Evolutionary conservation across 2,329 filamentous ascomycete genomes (phyloP).

Genomic region (Parascedosporium putredinis): DNA sequence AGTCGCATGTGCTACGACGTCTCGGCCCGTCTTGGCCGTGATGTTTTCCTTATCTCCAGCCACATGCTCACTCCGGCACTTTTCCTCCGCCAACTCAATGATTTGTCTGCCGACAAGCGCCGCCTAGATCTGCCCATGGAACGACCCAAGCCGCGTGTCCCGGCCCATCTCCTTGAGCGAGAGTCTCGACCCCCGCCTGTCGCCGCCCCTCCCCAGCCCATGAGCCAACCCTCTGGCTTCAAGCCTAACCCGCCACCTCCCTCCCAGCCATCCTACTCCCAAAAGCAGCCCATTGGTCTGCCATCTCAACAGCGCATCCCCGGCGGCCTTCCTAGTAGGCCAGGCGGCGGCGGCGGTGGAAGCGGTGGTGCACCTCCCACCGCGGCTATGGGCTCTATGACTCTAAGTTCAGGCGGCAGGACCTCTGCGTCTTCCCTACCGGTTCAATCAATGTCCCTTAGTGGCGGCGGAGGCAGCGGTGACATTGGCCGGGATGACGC

Average conservation of each 20-base stretch:
- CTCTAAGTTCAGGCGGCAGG: constrained; percentile 22
- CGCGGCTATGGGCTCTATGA: constrained; percentile 46
- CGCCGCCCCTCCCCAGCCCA: constrained; percentile 10
- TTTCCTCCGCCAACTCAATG: constrained; percentile 73
- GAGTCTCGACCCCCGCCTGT: constrained; percentile 10
- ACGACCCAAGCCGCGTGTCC: constrained; percentile 68
- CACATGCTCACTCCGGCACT: constrained; percentile 85
- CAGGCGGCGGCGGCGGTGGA: too few relatives aligned
- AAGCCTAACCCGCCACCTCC: too few relatives aligned
- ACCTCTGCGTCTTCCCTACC: constrained; percentile 12
- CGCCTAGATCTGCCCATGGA: constrained; percentile 74
- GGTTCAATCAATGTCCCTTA: constrained; percentile 4
- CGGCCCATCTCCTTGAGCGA: constrained; percentile 75
- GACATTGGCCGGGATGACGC: constrained; percentile 15
- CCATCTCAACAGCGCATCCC: constrained; percentile 12
- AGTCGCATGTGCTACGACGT: constrained; percentile 82
- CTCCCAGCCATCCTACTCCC: too few relatives aligned
- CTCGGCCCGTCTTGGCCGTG: constrained; percentile 59
- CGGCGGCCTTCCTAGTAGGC: constrained; percentile 26
- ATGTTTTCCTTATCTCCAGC: constrained; percentile 79
- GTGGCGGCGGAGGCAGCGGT: constrained; percentile 14
- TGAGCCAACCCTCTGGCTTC: too few relatives aligned
- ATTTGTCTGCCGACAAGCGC: constrained; percentile 65
- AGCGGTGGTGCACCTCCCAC: constrained; percentile 37
- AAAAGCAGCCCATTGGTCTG: too few relatives aligned